Conservation (phyloP, 1,284 basidiomycete species). For the Golubevia sp. region DNA sequence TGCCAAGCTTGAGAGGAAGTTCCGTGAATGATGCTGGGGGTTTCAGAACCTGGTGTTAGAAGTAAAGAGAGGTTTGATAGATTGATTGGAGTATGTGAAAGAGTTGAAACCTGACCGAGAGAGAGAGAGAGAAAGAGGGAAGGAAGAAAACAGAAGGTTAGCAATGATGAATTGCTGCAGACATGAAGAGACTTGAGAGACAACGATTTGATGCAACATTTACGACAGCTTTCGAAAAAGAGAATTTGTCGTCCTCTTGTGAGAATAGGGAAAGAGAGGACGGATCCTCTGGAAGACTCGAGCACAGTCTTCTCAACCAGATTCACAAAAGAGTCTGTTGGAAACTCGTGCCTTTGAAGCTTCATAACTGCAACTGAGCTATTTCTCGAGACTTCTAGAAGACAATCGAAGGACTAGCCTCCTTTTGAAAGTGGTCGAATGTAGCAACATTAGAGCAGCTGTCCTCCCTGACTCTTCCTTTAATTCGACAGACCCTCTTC, state of each 20-base stretch:
- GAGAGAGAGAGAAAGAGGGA: background rate
- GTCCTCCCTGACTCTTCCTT: too few relatives aligned
- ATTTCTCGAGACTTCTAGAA: too few relatives aligned
- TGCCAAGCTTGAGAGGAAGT: constrained; percentile 64
- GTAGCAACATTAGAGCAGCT: too few relatives aligned
- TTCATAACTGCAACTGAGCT: too few relatives aligned
- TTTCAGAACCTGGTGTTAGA: background rate
- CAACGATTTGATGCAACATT: background rate
- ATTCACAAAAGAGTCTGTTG: too few relatives aligned
- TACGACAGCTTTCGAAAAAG: background rate
- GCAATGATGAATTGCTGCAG: background rate
- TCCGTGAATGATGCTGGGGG: constrained; percentile 34
- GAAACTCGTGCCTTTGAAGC: too few relatives aligned
- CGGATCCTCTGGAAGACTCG: too few relatives aligned
- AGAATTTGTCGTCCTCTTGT: background rate
- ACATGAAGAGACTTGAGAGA: background rate
- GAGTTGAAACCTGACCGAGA: constrained; percentile 12
- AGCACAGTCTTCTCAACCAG: too few relatives aligned
- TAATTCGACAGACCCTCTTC: too few relatives aligned
- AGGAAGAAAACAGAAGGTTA: background rate
- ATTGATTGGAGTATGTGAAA: constrained; percentile 24
- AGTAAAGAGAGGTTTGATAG: constrained; percentile 26
- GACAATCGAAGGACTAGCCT: too few relatives aligned
- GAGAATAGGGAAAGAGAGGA: too few relatives aligned
- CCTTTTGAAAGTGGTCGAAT: too few relatives aligned